Percentiles rank a stretch among this genome's conserved stretches.
phyloP scores from a whole-genome alignment of 2,329 filamentous ascomycete genomes.

The Aspergillus awamori region DNA sequence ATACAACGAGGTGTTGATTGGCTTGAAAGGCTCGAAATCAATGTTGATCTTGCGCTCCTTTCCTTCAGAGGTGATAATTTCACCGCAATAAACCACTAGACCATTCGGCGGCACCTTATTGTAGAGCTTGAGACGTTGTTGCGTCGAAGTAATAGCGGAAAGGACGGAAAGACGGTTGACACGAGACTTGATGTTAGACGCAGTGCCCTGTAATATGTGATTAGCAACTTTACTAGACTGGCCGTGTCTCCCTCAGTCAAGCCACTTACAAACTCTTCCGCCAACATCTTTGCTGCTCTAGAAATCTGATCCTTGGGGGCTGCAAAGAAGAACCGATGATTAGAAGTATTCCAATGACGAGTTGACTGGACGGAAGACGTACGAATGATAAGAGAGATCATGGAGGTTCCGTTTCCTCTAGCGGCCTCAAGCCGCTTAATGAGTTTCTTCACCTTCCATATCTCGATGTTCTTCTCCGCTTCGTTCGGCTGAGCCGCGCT shows the following conservation, averaged over 20 bases:
- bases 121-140: slow-evolving; percentile 98
- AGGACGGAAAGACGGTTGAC: slow-evolving; percentile 98
- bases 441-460: slow-evolving; percentile 97
- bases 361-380: slow-evolving; percentile 44
- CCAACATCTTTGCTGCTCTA: slow-evolving; percentile 97
- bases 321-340: slow-evolving; percentile 41
- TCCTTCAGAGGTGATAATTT: slow-evolving; percentile 98
- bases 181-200: slow-evolving; percentile 99
- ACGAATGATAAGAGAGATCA: slow-evolving; percentile 99
- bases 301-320: slow-evolving; percentile 98
- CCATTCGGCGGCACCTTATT: slow-evolving; percentile 98
- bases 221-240: slow-evolving; percentile 12
- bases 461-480: slow-evolving; percentile 95
- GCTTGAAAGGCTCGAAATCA: slow-evolving; percentile 99
- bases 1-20: slow-evolving; percentile 98
- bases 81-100: slow-evolving; percentile 97
- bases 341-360: slow-evolving; percentile 17
- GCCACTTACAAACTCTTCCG: slow-evolving; percentile 91
- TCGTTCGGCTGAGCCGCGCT: slow-evolving; percentile 80
- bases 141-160: slow-evolving; percentile 97
- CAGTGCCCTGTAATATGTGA: slow-evolving; percentile 70
- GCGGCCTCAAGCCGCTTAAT: slow-evolving; percentile 98
- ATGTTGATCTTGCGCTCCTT: slow-evolving; percentile 99
- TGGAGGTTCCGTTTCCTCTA: slow-evolving; percentile 96
- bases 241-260: not conserved